These are phyloP conservation scores for Anthracocystis panici-leucophaei DNA, from an alignment of 1,284 basidiomycete species.

Conservation along the genomic window DNA sequence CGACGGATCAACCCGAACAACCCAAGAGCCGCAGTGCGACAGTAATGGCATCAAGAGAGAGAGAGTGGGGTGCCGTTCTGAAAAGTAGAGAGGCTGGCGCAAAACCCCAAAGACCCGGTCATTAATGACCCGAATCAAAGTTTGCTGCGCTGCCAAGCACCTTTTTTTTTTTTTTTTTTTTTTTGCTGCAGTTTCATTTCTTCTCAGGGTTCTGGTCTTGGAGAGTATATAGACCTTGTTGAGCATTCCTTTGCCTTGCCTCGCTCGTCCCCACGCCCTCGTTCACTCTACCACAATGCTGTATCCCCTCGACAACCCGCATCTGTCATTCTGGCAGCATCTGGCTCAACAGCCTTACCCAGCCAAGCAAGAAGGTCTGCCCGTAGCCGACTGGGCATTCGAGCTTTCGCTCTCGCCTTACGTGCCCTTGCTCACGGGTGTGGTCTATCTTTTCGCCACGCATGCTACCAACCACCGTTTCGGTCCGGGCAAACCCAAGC, in stretches of 20 bases:
- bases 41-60: too few species aligned
- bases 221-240: slow-evolving; percentile 9
- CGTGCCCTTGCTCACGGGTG: slow-evolving; percentile 36
- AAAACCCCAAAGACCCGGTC: too few species aligned
- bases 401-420: slow-evolving; percentile 50
- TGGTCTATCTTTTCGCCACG: slow-evolving; percentile 53
- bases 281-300: slow-evolving; percentile 15
- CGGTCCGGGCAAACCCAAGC: slow-evolving; percentile 49
- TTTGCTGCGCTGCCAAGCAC: slow-evolving; percentile 2
- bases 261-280: neutral
- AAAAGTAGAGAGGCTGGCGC: too few species aligned
- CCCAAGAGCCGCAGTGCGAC: too few species aligned
- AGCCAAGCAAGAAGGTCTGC: slow-evolving; percentile 50
- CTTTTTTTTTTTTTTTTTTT: slow-evolving; percentile 3
- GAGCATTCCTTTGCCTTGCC: too few species aligned
- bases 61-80: too few species aligned
- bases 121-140: too few species aligned
- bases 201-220: neutral
- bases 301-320: slow-evolving; percentile 50
- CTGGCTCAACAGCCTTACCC: slow-evolving; percentile 50
- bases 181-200: neutral
- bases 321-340: slow-evolving; percentile 33
- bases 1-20: too few species aligned
- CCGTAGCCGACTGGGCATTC: slow-evolving; percentile 43
- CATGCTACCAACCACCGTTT: slow-evolving; percentile 49